Evolutionary conservation across 2,329 filamentous ascomycete genomes (phyloP), one percentile per base, ranked within the genome.

Genomic region (Escovopsis weberi): DNA sequence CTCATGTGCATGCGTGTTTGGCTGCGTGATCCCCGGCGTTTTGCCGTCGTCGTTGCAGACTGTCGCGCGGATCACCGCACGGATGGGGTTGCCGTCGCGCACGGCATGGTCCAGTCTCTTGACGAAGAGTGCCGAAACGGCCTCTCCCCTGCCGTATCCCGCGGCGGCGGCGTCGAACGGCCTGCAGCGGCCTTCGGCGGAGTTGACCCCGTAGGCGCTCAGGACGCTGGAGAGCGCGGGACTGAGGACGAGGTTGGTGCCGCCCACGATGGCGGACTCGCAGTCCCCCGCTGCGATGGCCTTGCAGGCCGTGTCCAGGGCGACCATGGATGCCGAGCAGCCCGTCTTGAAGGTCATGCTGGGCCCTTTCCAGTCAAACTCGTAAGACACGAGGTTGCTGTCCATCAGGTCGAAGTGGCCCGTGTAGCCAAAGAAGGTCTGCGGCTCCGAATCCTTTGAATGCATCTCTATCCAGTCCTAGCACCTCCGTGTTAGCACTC

Each of bases 111-210:
- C 53, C 0, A 71, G 50, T 0, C 57, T 56, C 51, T 72, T 71
- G 2, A 73, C 42, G 5, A 67, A 46, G 9, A 72, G 44, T 12
- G 57, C 53, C 2, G 53, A 63, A 11, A 63, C 53, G 2, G 65
- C 69, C 45, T 73, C 69, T 1, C 63, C 66, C 12, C 64, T 58
- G 6, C 56, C 61, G 44, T 71, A 72, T 0, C 69, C 69, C 39
- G 65, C 57, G 0, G 64, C 69, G 10, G 50, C 48, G 3, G 47
- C 48, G 38, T 58, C 55, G 44, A 63, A 65, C 0, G 59, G 56
- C 28, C 59, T 56, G 43, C 58, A 62, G 7, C 42, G 45, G 3
- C 51, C 50, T 4, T 47, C 41, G 3, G 47, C 36, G 2, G 54
- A 55, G 43, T 60, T 59, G 37, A 66, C 50, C 12, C 15, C 35